Percentiles rank a stretch among this genome's conserved stretches.
Conservation (phyloP, 345 rosid genomes). For the Salix purpurea region DNA sequence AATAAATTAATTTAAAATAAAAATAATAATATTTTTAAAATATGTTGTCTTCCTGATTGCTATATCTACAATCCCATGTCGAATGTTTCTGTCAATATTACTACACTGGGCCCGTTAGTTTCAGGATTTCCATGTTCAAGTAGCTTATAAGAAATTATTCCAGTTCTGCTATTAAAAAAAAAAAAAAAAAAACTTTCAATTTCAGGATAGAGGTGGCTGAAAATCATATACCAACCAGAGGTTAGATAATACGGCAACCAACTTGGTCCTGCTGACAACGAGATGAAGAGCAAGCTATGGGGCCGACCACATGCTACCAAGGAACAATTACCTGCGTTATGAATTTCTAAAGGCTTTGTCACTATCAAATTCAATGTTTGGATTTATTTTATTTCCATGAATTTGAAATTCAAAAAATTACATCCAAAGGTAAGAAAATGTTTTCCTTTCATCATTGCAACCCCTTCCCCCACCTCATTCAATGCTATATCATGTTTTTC, state of each 20-base stretch:
- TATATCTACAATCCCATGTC: too few relatives aligned
- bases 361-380: neutral
- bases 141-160: too few relatives aligned
- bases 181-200: too few relatives aligned
- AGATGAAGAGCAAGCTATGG: neutral
- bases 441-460: neutral
- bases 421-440: neutral
- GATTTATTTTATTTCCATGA: neutral
- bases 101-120: too few relatives aligned
- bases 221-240: neutral
- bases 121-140: too few relatives aligned
- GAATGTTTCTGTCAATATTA: too few relatives aligned
- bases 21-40: too few relatives aligned
- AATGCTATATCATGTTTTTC: neutral
- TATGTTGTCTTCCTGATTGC: too few relatives aligned
- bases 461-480: neutral
- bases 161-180: too few relatives aligned
- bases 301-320: neutral
- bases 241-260: neutral
- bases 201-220: neutral
- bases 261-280: neutral
- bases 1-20: too few relatives aligned
- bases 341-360: conserved; percentile 1
- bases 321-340: neutral
- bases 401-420: neutral